Base-by-base conservation (phyloP, 768 basidiomycete genomes). In the Sarcomyxa edulis region DNA sequence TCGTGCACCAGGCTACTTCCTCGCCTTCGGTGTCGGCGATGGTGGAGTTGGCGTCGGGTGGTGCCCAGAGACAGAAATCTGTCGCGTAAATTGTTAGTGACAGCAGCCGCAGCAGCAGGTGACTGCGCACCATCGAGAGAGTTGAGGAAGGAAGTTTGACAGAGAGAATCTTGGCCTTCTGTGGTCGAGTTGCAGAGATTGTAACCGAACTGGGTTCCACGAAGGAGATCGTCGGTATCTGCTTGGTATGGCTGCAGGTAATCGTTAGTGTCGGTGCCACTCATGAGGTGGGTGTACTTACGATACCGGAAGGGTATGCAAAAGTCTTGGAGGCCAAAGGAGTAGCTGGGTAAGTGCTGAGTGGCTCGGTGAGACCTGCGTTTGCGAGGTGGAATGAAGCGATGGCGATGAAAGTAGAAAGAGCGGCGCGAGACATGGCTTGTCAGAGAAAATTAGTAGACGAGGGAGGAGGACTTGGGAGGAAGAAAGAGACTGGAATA, bases 1-100 rank as follows among this genome's bases (percentile, higher is more conserved):
- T 79, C 22, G 79, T 79, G 67, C 86, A 94, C 70, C 75, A 91
- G 1, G 84, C 74, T 2, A 91, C 82, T 40, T 74, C 77, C 35
- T 72, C 58, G 24, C 70, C 73, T 53, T 92, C 89, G 0, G 76
- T 78, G 39, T 83, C 74, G 25, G 76, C 83, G 39, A 91, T 80
- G 16, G 65, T 61, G 11, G 71, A 71, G 45, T 65, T 60, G 3
- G 65, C 38, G 16, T 35, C 28, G 18, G 53, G 65, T 8, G 84
- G 79, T 10, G 69, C 81, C 75, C 78, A 87, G 2, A 86, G 46
- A 40, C 84, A 87, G 54, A 83, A 86, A 49, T 88, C 84, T 59
- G 60, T 60, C 32, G 68, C 66, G 56, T 6, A 11, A 39, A 42
- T 33, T 34, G 27, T 23, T 23, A 6, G 10, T 7, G 12, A 33